A percentile compares a stretch with the other conserved stretches of the same genome.
phyloP scores from a whole-genome alignment of 176 grass and related monocot genomes.

The Ampelocalamus luodianensis region DNA sequence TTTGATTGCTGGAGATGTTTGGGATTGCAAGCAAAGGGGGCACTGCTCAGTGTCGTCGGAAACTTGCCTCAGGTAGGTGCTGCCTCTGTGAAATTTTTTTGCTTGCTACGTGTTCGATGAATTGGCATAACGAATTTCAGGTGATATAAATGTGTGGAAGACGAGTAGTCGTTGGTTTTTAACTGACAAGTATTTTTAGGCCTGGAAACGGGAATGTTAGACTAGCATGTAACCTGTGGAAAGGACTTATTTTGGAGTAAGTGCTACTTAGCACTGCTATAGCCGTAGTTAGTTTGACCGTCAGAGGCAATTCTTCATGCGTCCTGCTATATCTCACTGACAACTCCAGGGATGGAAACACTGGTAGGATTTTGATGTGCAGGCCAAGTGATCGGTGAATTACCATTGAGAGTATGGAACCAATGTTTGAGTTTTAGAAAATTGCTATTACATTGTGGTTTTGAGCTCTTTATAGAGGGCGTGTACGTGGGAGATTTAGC shows the following conservation, averaged over 20 bases:
- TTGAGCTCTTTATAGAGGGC: neutral
- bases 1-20: no score
- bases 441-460: neutral
- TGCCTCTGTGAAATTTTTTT: no score
- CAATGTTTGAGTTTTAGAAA: neutral
- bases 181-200: neutral
- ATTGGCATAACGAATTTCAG: no score
- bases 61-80: no score
- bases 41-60: no score
- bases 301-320: neutral
- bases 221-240: neutral
- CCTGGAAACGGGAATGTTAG: neutral
- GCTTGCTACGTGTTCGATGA: no score
- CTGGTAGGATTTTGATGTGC: neutral
- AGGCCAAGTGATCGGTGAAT: neutral
- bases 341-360: slow-evolving; percentile 27
- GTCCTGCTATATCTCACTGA: neutral
- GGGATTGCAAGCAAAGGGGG: no score
- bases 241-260: slow-evolving; percentile 15
- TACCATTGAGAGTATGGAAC: neutral
- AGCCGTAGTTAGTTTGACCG: neutral
- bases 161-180: neutral
- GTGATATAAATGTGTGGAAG: no score
- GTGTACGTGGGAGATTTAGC: no score
- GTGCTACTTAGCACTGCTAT: neutral